Evolutionary conservation across 306 rosid genomes (phyloP), one percentile per base, ranked within the genome.

Genomic region (Castanopsis chinensis): DNA sequence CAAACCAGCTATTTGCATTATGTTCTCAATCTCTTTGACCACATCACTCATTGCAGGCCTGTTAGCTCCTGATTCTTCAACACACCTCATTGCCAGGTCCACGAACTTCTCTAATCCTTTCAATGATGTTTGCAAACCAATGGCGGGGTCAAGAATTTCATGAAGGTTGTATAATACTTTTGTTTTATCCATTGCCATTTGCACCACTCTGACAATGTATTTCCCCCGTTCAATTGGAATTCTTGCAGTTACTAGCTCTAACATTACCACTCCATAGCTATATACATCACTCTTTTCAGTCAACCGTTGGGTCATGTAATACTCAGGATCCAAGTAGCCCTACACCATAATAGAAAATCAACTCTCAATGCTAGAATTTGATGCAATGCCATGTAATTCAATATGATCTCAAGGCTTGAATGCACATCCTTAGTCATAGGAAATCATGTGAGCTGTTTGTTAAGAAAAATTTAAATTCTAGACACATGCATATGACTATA

Each of bases 281-380:
- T 85, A 83, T 6, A 88, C 87, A 63, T 88, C 89, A 60, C 87
- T 88, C 80, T 88, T 88, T 77, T 85, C 87, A 0, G 87, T 85
- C 54, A 85, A 52, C 19, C 63, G 86, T 51, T 88, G 87, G 8
- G 87, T 77, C 81, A 76, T 80, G 83, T 76, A 88, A 76, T 88
- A 88, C 65, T 85, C 87, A 0, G 89, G 89, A 83, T 88, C 89
- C 75, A 88, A 30, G 83, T 88, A 83, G 43, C 91, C 91, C 91
- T 85, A 35, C 41, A 84, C 71, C 68, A 69, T 76, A 57, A 69
- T 55, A 63, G 55, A 69, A 76, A 30, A 49, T n/a, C 7, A 49
- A 49, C 21, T 74, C 41, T 14, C 56, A 72, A 23, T 72, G 13
- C 19, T 71, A 67, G 27, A 28, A 1, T 64, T 64, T 23, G 9